Base-by-base conservation (phyloP, 1,139 yeast species). In the Lizanozyma gosingica region DNA sequence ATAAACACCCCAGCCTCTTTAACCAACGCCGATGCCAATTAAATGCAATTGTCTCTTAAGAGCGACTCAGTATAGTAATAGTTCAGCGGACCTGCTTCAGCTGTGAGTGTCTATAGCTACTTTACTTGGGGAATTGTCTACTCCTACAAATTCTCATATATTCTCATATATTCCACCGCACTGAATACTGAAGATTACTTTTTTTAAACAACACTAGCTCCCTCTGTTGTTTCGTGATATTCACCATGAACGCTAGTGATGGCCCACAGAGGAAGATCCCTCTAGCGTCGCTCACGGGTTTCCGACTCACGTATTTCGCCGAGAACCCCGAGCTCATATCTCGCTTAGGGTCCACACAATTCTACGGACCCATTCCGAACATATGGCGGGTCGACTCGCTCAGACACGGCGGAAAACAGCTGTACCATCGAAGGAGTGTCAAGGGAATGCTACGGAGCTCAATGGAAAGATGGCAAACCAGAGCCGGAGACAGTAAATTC, bases 201-300 rank as follows among this genome's bases (percentile, higher is more conserved):
- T n/a, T n/a, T n/a, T n/a, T n/a, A n/a, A n/a, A n/a, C n/a, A n/a
- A n/a, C n/a, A n/a, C n/a, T n/a, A n/a, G n/a, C n/a, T n/a, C n/a
- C n/a, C n/a, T n/a, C n/a, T n/a, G n/a, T n/a, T n/a, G n/a, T n/a
- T n/a, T n/a, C n/a, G n/a, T n/a, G n/a, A n/a, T n/a, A n/a, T n/a
- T n/a, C n/a, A n/a, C n/a, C n/a, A n/a, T n/a, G n/a, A n/a, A n/a
- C 11, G 29, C 11, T 22, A 11, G 29, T 22, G 29, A 22, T 22
- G 29, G 29, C 9, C 11, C 11, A 22, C 29, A n/a, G n/a, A n/a
- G 29, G 11, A 6, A 22, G 6, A 22, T 35, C 8, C 73, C 73
- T 2, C 49, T 47, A 17, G 47, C 54, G 17, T 78, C 88, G 3
- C 81, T 76, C 57, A 80, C 90, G 0, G 86, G 88, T 0, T 72